Conservation (phyloP, 306 rosid genomes). For the Datisca glomerata region DNA sequence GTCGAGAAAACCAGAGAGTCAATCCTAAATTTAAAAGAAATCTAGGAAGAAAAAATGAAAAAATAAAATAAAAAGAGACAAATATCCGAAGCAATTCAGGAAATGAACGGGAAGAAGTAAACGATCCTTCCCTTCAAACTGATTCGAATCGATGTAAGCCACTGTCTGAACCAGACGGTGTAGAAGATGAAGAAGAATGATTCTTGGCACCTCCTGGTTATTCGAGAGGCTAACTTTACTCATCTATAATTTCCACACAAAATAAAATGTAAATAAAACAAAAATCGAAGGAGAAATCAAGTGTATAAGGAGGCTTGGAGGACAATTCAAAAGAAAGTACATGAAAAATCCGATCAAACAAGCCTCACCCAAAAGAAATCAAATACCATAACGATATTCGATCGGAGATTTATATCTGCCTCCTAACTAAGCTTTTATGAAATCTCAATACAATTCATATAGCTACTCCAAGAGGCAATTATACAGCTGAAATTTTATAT, state of each 20-base stretch:
- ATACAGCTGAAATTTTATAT: too few species aligned
- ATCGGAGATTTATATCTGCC: slow-evolving; percentile 6
- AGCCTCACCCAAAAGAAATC: slow-evolving; percentile 2
- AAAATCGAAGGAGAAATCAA: neutral
- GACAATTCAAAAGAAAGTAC: slow-evolving; percentile 1
- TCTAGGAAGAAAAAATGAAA: too few species aligned
- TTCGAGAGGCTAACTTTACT: slow-evolving; percentile 11
- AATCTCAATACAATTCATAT: neutral
- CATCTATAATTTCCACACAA: neutral
- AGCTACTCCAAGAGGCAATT: slow-evolving; percentile 13
- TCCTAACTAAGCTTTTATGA: slow-evolving; percentile 12
- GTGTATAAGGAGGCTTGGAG: slow-evolving; percentile 16
- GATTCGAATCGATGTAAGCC: slow-evolving; percentile 19
- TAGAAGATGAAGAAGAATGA: neutral
- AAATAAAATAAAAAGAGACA: neutral
- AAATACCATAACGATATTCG: neutral
- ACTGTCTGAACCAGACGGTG: slow-evolving; percentile 33
- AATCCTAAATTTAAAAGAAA: too few species aligned
- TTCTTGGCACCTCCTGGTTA: slow-evolving; percentile 12
- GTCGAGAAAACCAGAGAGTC: too few species aligned
- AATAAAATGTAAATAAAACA: neutral
- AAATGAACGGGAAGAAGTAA: slow-evolving; percentile 5
- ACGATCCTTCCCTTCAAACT: slow-evolving; percentile 9
- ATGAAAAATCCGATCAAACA: slow-evolving; percentile 4
- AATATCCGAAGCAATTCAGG: slow-evolving; percentile 15